Evolutionary conservation across 1,284 basidiomycete genomes (phyloP), one percentile per base, ranked within the genome.

Genomic region (Ceratobasidium papillatum): DNA sequence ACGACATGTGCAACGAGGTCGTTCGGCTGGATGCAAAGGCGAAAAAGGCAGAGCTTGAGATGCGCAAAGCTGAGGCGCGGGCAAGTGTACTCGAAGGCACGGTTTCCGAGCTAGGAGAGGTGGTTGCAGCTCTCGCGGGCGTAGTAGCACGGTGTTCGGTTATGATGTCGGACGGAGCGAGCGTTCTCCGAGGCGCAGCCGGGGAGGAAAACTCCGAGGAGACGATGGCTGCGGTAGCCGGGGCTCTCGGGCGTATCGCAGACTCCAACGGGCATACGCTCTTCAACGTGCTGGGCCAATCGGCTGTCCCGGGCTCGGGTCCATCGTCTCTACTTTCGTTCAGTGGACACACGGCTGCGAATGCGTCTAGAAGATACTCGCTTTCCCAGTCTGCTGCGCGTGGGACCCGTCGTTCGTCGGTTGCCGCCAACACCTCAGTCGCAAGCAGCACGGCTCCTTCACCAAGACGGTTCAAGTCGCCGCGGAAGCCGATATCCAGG

Each of bases 91-190:
- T 94, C 80, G 86, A 86, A 65, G 87, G 88, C 59, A 88, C 89
- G 1, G 85, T 94, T 14, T 84, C 84, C 30, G 85, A 87, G 69
- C 91, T 94, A 80, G 88, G 92, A 1, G 87, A 89, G 77, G 84
- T 90, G 19, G 83, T 94, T 74, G 89, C 95, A 22, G 86, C 85
- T 75, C 85, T 95, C 14, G 82, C 94, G 30, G 91, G 93, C 7
- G 89, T 94, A 82, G 85, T 95, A n/a, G 92, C 92, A 27, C 85
- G 94, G 74, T 92, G 90, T 79, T 94, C 91, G 1, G 87, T 91
- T 47, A 87, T 90, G 81, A 84, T 95, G 56, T 87, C 87, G 27
- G 90, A 93, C 74, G 89, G 91, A 12, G 88, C 90, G 14, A 85
- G 82, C 51, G 80, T 84, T 49, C 84, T 95, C 64, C 84, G 84